These are phyloP conservation scores for Aspergillus hiratsukae DNA, from an alignment of 2,329 filamentous ascomycete species.

Conservation along the genomic window DNA sequence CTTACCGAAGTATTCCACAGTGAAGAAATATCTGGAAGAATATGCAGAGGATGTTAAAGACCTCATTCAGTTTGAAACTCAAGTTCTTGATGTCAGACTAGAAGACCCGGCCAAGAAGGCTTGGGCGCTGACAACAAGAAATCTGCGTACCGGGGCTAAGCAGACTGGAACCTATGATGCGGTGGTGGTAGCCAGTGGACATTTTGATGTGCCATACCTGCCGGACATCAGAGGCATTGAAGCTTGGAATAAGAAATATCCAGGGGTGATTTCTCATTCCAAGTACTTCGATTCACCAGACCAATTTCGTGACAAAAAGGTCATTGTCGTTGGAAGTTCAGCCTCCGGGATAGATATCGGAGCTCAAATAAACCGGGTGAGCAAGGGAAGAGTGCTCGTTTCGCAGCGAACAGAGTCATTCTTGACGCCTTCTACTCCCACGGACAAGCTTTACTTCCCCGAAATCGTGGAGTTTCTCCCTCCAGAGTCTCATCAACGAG, in stretches of 20 bases:
- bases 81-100: conserved; percentile 59
- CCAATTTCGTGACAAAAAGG: conserved; percentile 63
- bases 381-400: conserved; percentile 59
- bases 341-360: conserved; percentile 83
- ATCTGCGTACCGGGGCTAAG: conserved; percentile 44
- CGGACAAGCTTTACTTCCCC: conserved; percentile 54
- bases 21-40: conserved; percentile 67
- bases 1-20: conserved; percentile 67
- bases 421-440: conserved; percentile 35
- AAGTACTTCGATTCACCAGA: conserved; percentile 71
- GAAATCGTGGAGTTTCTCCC: conserved; percentile 54
- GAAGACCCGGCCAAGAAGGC: conserved; percentile 30
- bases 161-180: conserved; percentile 61
- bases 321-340: conserved; percentile 77
- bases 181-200: conserved; percentile 69
- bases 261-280: conserved; percentile 64
- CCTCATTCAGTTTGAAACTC: conserved; percentile 65
- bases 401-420: conserved; percentile 53
- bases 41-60: conserved; percentile 66
- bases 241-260: conserved; percentile 57
- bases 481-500: conserved; percentile 48
- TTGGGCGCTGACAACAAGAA: conserved; percentile 60
- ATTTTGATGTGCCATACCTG: conserved; percentile 66
- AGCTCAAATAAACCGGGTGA: conserved; percentile 63
- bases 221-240: conserved; percentile 59